A percentile compares a stretch with the other conserved stretches of the same genome.
Conservation (phyloP, 176 grass and related monocot species). For the Carex parvula region DNA sequence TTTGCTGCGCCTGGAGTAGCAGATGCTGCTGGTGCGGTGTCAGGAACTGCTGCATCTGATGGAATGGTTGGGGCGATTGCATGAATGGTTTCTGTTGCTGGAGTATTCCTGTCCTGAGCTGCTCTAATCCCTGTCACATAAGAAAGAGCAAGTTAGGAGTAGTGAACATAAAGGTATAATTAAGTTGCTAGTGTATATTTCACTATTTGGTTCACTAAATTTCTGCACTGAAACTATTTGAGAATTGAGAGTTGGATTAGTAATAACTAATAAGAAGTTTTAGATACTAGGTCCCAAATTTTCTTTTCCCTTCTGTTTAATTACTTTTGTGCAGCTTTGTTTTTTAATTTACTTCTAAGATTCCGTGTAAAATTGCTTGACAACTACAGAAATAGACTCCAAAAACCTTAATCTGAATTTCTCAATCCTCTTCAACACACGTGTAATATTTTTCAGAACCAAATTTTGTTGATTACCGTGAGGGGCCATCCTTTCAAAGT, state of each 20-base stretch:
- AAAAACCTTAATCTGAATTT: neutral
- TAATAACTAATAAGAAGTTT: neutral
- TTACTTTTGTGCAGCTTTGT: neutral
- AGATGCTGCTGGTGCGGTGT: conserved; percentile 68
- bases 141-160: neutral
- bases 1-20: conserved; percentile 82
- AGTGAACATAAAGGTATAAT: neutral
- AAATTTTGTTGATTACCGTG: conserved; percentile 56
- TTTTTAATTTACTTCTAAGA: neutral
- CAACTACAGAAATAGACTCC: neutral
- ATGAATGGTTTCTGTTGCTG: conserved; percentile 67
- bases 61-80: conserved; percentile 58
- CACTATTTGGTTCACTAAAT: neutral
- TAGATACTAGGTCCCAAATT: neutral
- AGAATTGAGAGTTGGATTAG: neutral
- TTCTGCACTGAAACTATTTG: neutral
- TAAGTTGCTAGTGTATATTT: neutral
- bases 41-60: conserved; percentile 83
- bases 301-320: neutral
- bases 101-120: conserved; percentile 72
- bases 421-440: neutral
- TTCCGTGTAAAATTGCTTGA: too few species aligned
- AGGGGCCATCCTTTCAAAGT: conserved; percentile 99
- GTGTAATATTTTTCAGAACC: neutral
- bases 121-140: conserved; percentile 57